A percentile compares a stretch with the other conserved stretches of the same genome.
These are phyloP conservation scores for Ogataea pignaliae DNA, from an alignment of 805 yeast genomes.

Conservation along the genomic window DNA sequence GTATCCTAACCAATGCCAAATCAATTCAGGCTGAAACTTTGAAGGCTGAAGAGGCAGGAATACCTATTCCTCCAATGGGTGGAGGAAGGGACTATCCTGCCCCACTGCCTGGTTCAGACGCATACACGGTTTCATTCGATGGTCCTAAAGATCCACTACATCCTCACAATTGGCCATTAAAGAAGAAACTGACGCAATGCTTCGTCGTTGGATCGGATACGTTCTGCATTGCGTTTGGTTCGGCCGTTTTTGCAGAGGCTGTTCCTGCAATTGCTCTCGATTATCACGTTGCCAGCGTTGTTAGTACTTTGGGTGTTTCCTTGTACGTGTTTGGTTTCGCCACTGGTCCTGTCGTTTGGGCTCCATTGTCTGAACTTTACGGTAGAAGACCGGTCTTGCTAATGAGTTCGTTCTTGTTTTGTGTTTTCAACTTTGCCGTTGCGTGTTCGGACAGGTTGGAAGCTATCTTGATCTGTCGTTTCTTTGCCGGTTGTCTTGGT, in stretches of 20 bases:
- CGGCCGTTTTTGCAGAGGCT: slow-evolving; percentile 76
- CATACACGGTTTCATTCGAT: slow-evolving; percentile 65
- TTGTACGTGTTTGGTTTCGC: slow-evolving; percentile 92
- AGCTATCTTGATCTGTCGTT: slow-evolving; percentile 71
- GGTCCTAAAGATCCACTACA: slow-evolving; percentile 77
- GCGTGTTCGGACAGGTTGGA: slow-evolving; percentile 80
- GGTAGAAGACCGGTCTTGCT: slow-evolving; percentile 66
- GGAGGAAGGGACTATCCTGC: slow-evolving; percentile 63
- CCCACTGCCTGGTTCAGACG: slow-evolving; percentile 45
- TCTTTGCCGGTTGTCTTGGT: slow-evolving; percentile 76
- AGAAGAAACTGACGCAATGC: slow-evolving; percentile 43
- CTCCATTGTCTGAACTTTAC: slow-evolving; percentile 75
- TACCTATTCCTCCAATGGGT: slow-evolving; percentile 59
- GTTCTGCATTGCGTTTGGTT: slow-evolving; percentile 61
- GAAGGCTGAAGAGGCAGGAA: slow-evolving; percentile 29
- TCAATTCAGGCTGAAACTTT: slow-evolving; percentile 25
- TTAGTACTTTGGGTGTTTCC: slow-evolving; percentile 72
- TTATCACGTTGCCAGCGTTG: slow-evolving; percentile 61
- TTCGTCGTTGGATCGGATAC: slow-evolving; percentile 45
- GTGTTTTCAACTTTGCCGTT: slow-evolving; percentile 61
- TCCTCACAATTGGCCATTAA: slow-evolving; percentile 72
- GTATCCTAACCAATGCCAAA: slow-evolving; percentile 38
- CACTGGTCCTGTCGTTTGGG: slow-evolving; percentile 87
- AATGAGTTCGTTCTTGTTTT: slow-evolving; percentile 51
- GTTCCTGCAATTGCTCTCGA: slow-evolving; percentile 41